Percentiles rank a stretch among this genome's conserved stretches.
These are phyloP conservation scores for Cydonia oblonga DNA, from an alignment of 331 rosid species.

Conservation along the genomic window DNA sequence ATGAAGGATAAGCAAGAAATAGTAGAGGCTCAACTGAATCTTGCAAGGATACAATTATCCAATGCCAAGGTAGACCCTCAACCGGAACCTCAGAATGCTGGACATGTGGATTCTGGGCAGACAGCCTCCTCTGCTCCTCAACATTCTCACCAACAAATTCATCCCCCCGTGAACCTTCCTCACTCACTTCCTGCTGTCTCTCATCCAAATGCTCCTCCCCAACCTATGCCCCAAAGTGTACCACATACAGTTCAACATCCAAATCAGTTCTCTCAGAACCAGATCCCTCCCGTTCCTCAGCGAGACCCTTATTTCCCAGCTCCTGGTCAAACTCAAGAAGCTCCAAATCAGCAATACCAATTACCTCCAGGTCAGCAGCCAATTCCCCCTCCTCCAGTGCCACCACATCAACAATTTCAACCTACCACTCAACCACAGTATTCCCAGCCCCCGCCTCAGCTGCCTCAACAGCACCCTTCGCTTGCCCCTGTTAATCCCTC, in stretches of 20 bases:
- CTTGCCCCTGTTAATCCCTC: constrained; percentile 36
- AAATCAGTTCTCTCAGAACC: constrained; percentile 57
- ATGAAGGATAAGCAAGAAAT: constrained; percentile 65
- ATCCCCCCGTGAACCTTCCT: constrained; percentile 33
- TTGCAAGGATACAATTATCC: constrained; percentile 52
- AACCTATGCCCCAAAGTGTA: constrained; percentile 37
- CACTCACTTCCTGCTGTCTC: constrained; percentile 39
- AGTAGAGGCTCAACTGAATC: constrained; percentile 30
- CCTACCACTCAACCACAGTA: constrained; percentile 50
- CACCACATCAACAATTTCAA: constrained; percentile 60
- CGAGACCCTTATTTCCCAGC: constrained; percentile 53
- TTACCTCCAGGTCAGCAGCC: constrained; percentile 49
- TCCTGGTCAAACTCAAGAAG: constrained; percentile 54
- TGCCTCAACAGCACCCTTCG: constrained; percentile 51
- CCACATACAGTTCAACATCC: constrained; percentile 45
- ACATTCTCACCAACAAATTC: constrained; percentile 50
- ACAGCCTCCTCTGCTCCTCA: constrained; percentile 48
- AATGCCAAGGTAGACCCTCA: constrained; percentile 33
- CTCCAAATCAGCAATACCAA: constrained; percentile 59
- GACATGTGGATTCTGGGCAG: constrained; percentile 30
- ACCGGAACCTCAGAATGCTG: constrained; percentile 28
- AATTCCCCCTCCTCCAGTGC: constrained; percentile 42
- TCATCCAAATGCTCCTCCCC: constrained; percentile 70
- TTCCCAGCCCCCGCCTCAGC: constrained; percentile 48
- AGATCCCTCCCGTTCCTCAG: constrained; percentile 45